A percentile compares a stretch with the other conserved stretches of the same genome.
Conservation (phyloP, 2,329 filamentous ascomycete species). For the Chaetomium sp. region DNA sequence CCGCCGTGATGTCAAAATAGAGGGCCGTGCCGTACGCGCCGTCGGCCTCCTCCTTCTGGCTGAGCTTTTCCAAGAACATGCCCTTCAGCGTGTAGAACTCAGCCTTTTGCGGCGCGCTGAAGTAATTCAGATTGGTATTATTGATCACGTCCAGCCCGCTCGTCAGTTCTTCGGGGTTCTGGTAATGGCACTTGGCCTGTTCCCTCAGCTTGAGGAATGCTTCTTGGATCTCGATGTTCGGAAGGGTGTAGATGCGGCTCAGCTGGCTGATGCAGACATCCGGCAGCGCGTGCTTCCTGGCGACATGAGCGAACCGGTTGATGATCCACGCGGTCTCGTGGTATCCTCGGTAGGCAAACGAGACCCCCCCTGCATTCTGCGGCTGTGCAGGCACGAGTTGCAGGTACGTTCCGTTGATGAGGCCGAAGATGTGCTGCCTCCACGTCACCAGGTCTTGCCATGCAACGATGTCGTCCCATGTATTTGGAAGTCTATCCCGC, state of each 20-base stretch:
- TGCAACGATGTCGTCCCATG: constrained; percentile 99
- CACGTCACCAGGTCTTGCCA: constrained; percentile 99
- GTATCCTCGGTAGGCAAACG: constrained; percentile 94
- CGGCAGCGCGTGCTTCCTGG: constrained; percentile 91
- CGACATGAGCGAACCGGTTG: constrained; percentile 96
- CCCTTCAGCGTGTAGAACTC: constrained; percentile 99
- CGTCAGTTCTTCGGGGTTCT: constrained; percentile 88
- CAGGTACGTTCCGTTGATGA: constrained; percentile 95
- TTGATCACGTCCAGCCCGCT: constrained; percentile 98
- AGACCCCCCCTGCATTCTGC: constrained; percentile 83
- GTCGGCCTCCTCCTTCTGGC: constrained; percentile 87
- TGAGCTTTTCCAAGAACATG: constrained; percentile 96
- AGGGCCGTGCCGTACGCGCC: constrained; percentile 92
- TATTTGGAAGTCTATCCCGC: constrained; percentile 92
- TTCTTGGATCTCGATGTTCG: constrained; percentile 99
- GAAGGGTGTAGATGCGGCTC: constrained; percentile 95
- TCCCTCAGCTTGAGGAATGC: constrained; percentile 98
- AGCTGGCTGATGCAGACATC: constrained; percentile 98
- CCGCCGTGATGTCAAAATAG: constrained; percentile 92
- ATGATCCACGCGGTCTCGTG: constrained; percentile 99
- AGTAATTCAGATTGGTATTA: constrained; percentile 99
- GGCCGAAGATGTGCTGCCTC: constrained; percentile 97
- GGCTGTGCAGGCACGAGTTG: constrained; percentile 77
- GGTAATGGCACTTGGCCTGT: constrained; percentile 98
- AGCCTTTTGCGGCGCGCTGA: constrained; percentile 91